Evolutionary conservation across 305 asterid species (phyloP).

Genomic region (Ilex paraguariensis): DNA sequence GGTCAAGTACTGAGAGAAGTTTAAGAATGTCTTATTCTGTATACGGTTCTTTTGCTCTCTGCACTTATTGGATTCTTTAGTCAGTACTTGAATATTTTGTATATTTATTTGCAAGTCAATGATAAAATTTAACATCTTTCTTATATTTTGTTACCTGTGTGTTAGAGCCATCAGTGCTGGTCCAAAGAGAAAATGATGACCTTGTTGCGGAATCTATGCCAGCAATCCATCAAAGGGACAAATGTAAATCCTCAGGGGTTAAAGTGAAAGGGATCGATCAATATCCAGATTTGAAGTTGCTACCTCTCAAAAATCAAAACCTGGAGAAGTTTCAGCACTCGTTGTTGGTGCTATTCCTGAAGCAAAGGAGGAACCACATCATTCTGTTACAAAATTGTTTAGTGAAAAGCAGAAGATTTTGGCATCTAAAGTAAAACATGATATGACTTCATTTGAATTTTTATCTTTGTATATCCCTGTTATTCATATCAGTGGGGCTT

Average conservation of each 20-base stretch:
- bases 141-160: slow-evolving; percentile 8
- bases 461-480: slow-evolving; percentile 6
- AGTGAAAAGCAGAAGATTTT: slow-evolving; percentile 47
- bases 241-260: slow-evolving; percentile 35
- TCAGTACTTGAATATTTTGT: too few relatives aligned
- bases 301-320: slow-evolving; percentile 41
- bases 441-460: slow-evolving; percentile 1
- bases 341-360: slow-evolving; percentile 46
- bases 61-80: too few relatives aligned
- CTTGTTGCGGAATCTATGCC: slow-evolving; percentile 63
- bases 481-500: not conserved
- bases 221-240: slow-evolving; percentile 44
- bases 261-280: slow-evolving; percentile 41
- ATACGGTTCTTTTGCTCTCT: too few relatives aligned
- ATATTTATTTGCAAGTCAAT: too few relatives aligned
- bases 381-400: slow-evolving; percentile 30
- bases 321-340: slow-evolving; percentile 37
- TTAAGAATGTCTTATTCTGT: too few relatives aligned
- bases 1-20: too few relatives aligned
- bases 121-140: not conserved
- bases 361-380: slow-evolving; percentile 42
- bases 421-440: slow-evolving; percentile 50
- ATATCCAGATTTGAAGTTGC: slow-evolving; percentile 40
- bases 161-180: slow-evolving; percentile 47
- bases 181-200: slow-evolving; percentile 46